phyloP scores from a whole-genome alignment of 192 early-diverging fungal genomes.

The Podochytrium sp. region DNA sequence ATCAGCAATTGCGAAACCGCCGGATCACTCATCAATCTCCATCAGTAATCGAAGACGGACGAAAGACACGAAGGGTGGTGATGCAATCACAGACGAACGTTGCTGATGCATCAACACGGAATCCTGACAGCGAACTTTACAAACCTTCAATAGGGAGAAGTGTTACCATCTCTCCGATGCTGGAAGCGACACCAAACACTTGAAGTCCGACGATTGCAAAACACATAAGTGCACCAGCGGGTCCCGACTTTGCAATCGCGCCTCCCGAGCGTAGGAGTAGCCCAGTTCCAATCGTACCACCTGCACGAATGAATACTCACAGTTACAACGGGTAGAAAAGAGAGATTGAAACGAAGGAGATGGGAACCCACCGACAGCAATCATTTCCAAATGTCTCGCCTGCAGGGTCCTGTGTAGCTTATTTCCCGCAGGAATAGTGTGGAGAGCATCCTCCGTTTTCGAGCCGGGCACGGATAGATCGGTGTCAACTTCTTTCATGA shows the following conservation, averaged over 20 bases:
- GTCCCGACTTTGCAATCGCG: slow-evolving; percentile 72
- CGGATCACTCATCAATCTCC: too few species aligned
- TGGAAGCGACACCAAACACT: slow-evolving; percentile 53
- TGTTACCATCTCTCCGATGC: slow-evolving; percentile 80
- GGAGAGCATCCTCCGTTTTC: too few species aligned
- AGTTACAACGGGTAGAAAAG: not conserved
- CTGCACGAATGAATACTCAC: too few species aligned
- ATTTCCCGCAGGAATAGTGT: not conserved
- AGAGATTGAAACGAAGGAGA: not conserved
- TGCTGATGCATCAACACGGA: too few species aligned
- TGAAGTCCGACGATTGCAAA: slow-evolving; percentile 35
- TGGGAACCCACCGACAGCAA: slow-evolving; percentile 66
- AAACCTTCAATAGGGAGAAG: slow-evolving; percentile 73
- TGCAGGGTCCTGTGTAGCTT: slow-evolving; percentile 45
- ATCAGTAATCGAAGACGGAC: too few species aligned
- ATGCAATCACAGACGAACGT: too few species aligned
- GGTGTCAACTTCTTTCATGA: too few species aligned
- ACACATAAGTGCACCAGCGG: slow-evolving; percentile 73
- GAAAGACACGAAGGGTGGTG: too few species aligned
- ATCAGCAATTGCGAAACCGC: too few species aligned
- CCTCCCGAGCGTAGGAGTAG: slow-evolving; percentile 78
- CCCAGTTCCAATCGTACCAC: slow-evolving; percentile 57
- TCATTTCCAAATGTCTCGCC: slow-evolving; percentile 56
- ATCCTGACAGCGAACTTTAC: too few species aligned
- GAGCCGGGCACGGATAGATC: too few species aligned